Evolutionary conservation across 495 filamentous ascomycete species (phyloP), one percentile per base, ranked within the genome.

Genomic region (Lophiotrema nucula): DNA sequence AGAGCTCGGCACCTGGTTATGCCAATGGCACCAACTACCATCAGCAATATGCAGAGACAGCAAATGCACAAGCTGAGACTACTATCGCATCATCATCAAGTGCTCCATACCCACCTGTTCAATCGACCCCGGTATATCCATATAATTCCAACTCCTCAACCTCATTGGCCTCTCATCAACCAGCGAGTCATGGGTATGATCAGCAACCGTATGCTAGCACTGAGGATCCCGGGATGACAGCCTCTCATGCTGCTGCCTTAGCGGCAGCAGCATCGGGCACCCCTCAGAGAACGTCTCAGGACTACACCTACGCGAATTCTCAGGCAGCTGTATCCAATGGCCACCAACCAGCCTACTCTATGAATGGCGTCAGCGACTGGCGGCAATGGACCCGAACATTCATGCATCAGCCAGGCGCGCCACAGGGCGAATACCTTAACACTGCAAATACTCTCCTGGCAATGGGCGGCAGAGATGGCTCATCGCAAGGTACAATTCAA

Each of bases 391-490:
- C 55, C 1, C 55, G 50, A 31, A 54, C 50, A 23, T 53, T 47
- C 41, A 63, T 49, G 49, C 44, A 54, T 2, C 54, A 47, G 23
- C 18, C 45, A 10, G 50, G 35, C 5, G 8, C 31, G 8, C 55
- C 55, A 12, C 23, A 45, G 39, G 49, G 56, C 16, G 61, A 68
- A 15, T 68, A 53, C 31, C 51, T 69, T 24, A 62, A 58, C 38
- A 61, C 66, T 22, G 63, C 66, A 26, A 63, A 48, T 33, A 58
- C 66, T 25, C 44, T 69, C 23, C 64, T 69, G 62, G 50, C 58
- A 0, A 37, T 66, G 2, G 66, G 66, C n/a, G 61, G 61, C 5
- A 55, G 61, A 23, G 61, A 64, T 28, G 50, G 55, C 21, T 27
- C 43, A 19, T 15, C 55, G 6, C 61, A 59, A 23, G 56, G 35